These are phyloP conservation scores for Pilatotrama ljubarskyi DNA, from an alignment of 768 basidiomycete species.

Conservation along the genomic window DNA sequence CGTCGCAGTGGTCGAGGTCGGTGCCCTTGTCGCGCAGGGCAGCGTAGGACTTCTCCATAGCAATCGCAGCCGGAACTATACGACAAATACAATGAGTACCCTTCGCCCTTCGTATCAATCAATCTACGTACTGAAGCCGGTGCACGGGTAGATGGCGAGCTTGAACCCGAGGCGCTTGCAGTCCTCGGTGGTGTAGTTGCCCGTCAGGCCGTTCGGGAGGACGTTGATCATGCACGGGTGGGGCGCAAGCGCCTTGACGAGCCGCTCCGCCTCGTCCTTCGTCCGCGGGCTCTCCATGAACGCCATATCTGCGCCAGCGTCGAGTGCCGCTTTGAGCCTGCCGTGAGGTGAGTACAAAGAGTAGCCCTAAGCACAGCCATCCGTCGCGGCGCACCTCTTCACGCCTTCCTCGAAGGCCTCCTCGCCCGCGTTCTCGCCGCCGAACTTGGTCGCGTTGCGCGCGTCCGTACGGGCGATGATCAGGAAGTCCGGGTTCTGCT, in stretches of 20 bases:
- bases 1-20: constrained; percentile 25
- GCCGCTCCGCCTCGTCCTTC: constrained; percentile 27
- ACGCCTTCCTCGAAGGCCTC: constrained; percentile 31
- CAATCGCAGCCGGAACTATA: constrained; percentile 27
- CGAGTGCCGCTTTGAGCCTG: constrained; percentile 25
- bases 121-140: constrained; percentile 29
- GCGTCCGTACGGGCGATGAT: constrained; percentile 31
- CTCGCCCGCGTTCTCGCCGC: constrained; percentile 28
- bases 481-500: constrained; percentile 25
- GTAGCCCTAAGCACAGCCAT: background rate
- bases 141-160: constrained; percentile 30
- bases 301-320: constrained; percentile 29
- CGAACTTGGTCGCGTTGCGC: constrained; percentile 27
- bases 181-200: constrained; percentile 26
- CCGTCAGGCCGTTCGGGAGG: constrained; percentile 30
- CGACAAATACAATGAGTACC: too few species aligned
- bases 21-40: constrained; percentile 27
- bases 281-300: constrained; percentile 32
- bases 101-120: too few species aligned
- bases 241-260: constrained; percentile 29
- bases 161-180: constrained; percentile 30
- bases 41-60: constrained; percentile 29
- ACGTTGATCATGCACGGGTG: constrained; percentile 32
- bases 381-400: constrained; percentile 18
- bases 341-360: background rate